A percentile compares a stretch with the other conserved stretches of the same genome.
Evolutionary conservation across 768 basidiomycete species (phyloP).

Genomic region (Phallus indusiatus): DNA sequence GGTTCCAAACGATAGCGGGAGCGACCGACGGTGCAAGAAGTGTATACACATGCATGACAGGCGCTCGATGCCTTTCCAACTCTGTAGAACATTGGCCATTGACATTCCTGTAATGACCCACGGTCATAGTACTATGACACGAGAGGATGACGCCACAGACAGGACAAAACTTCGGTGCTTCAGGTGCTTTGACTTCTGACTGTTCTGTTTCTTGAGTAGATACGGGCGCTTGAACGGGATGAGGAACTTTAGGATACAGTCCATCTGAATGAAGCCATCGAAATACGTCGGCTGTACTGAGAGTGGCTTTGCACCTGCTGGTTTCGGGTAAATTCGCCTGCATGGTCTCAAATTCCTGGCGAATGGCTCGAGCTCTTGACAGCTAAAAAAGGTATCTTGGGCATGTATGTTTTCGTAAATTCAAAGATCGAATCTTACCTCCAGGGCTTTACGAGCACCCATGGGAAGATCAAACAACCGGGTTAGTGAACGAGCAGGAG

Average conservation of each 20-base stretch:
- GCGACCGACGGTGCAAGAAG: not conserved
- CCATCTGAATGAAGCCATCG: slow-evolving; percentile 35
- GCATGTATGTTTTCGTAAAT: not conserved
- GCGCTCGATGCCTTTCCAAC: slow-evolving; percentile 1
- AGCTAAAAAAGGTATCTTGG: slow-evolving; percentile 24
- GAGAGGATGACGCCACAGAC: slow-evolving; percentile 5
- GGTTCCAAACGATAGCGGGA: not conserved
- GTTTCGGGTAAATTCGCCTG: slow-evolving; percentile 12
- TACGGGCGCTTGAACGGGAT: slow-evolving; percentile 3
- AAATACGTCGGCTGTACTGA: slow-evolving; percentile 35
- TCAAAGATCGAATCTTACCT: slow-evolving; percentile 21
- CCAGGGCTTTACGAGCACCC: slow-evolving; percentile 40
- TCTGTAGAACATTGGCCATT: slow-evolving; percentile 5
- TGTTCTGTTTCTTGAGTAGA: not conserved
- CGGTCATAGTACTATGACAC: not conserved
- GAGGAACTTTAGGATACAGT: slow-evolving; percentile 26
- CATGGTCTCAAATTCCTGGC: slow-evolving; percentile 26
- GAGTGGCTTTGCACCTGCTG: slow-evolving; percentile 14
- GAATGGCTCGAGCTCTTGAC: slow-evolving; percentile 34
- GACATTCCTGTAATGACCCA: not conserved
- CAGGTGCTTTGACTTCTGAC: not conserved
- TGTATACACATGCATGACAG: slow-evolving; percentile 7
- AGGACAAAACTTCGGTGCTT: not conserved
- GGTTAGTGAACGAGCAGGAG: slow-evolving; percentile 24
- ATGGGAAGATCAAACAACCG: slow-evolving; percentile 28